Evolutionary conservation across 345 rosid genomes (phyloP), one percentile per base, ranked within the genome.

Genomic region (Pistacia vera): DNA sequence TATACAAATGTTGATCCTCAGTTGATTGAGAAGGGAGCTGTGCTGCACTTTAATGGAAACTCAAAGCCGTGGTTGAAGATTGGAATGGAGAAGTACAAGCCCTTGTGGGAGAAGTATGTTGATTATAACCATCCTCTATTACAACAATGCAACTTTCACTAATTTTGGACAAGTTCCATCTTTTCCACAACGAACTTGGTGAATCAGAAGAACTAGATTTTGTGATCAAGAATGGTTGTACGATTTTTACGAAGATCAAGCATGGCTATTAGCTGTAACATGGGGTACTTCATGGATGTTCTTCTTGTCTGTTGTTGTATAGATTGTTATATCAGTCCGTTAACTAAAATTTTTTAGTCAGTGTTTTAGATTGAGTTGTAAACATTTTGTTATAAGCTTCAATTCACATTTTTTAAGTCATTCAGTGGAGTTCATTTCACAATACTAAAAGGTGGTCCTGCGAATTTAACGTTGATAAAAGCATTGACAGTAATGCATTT

Each of bases 1-100:
- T 95, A 95, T 80, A 88, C 97, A 20, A 90, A 85, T 69, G 94
- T 95, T 13, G 97, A 93, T 76, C 80, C 88, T 61, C 92, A 88
- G 63, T 56, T 89, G 88, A 92, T 95, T 71, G 93, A 93, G 78
- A 90, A 83, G 69, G 99, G 98, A 11, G 99, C 98, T 17, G 99
- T 93, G 70, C 88, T 95, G 73, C 98, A 93, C 86, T 95, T 87
- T 85, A 95, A 91, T 36, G 99, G 98, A 51, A 93, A 95, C 83
- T 86, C 92, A 30, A 95, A 95, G 80, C 99, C 99, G 3, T 95
- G 99, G 99, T 71, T 95, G 94, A 95, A 95, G 86, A 92, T 95
- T 59, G 99, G 98, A 71, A 83, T 93, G 82, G 99, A 95, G 80
- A 93, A 90, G 80, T 93, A 86, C 90, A 95, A 95, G 85, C 94